Base-by-base conservation (phyloP, 2,329 filamentous ascomycete genomes). In the Dichotomopilus funicola region DNA sequence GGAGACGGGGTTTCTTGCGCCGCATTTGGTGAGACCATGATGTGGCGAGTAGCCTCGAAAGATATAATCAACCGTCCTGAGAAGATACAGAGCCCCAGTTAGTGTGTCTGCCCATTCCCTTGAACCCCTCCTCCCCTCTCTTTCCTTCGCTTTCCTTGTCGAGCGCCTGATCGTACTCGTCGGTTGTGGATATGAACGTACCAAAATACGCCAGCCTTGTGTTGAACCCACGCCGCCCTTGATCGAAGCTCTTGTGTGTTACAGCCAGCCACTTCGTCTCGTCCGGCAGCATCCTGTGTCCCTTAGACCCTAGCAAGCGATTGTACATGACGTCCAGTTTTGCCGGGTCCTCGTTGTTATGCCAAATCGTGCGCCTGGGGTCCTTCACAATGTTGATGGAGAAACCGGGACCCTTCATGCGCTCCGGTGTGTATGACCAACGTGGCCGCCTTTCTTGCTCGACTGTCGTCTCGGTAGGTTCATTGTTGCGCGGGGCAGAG, bases 181-280 rank as follows among this genome's bases (percentile, higher is more conserved):
- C 13, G 37, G 44, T 33, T 8, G 9, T 13, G 6, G 38, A 27
- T 11, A 7, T 13, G 7, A 33, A 65, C 73, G 47, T 80, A 95
- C 90, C 92, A 53, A 95, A 76, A 67, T 89, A 91, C n/a, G 91
- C 89, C 71, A 99, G 76, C 60, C 89, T 83, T 67, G 96, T 92
- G 70, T 99, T 99, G 75, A 92, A 96, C 1, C 92, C 92, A 77
- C 91, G 86, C 67, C 90, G 80, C 51, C 91, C 94, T 68, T 97
- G 91, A 69, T 99, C 92, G 68, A 96, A 97, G 73, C 91, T 96
- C 81, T 97, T 97, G 72, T 97, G 94, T 62, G 94, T 99, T 54
- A 99, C 83, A 35, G 91, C 91, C 66, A 97, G 76, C 94, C 94
- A 99, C 75, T 96, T 97, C 59, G 94, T 78, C 74, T 99, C 92